phyloP scores from a whole-genome alignment of 169 alveolate genomes.

The Cystoisospora suis region DNA sequence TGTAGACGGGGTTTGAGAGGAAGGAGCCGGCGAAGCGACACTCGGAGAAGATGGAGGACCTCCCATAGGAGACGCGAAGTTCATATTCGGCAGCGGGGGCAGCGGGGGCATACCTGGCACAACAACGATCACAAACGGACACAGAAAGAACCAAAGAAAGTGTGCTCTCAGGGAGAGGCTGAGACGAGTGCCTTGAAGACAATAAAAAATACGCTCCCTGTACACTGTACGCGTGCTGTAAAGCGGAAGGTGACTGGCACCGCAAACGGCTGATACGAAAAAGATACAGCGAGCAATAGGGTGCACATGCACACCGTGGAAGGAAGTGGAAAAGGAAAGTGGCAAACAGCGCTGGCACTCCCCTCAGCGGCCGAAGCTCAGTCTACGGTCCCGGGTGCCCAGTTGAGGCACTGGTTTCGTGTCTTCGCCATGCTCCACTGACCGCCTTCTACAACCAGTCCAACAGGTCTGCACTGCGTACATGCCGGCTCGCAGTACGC shows the following conservation, averaged over 20 bases:
- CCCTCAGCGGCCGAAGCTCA: too few relatives aligned
- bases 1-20: slow-evolving; percentile 21
- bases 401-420: too few relatives aligned
- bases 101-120: slow-evolving; percentile 39
- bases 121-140: not conserved
- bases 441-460: too few relatives aligned
- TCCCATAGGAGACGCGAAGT: not conserved
- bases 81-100: slow-evolving; percentile 46
- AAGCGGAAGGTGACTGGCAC: not conserved
- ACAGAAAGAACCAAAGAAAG: not conserved
- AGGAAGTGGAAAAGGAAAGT: too few relatives aligned
- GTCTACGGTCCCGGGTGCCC: too few relatives aligned
- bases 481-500: too few relatives aligned
- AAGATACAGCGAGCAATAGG: not conserved
- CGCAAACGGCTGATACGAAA: not conserved
- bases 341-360: too few relatives aligned
- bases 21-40: slow-evolving; percentile 26
- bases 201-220: not conserved
- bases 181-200: not conserved
- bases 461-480: too few relatives aligned
- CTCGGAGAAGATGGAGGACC: not conserved
- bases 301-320: too few relatives aligned
- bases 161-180: not conserved
- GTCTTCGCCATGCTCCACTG: too few relatives aligned
- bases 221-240: not conserved